Conservation (phyloP, 805 yeast species). For the Candida yuanshanica region DNA sequence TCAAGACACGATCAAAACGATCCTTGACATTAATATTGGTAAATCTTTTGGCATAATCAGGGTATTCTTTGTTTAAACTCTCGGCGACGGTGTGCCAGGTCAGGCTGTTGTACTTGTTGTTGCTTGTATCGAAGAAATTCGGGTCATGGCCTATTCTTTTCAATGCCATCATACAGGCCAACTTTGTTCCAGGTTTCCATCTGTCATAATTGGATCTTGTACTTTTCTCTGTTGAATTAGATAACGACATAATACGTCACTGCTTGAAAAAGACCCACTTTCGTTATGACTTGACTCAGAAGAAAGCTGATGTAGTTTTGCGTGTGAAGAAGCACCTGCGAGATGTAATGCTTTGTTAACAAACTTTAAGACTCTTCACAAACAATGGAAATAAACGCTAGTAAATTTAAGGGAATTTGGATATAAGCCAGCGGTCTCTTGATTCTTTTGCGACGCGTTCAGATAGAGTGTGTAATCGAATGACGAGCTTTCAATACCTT, state of each 20-base stretch:
- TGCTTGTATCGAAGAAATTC: constrained; percentile 14
- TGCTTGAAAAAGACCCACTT: too few species aligned
- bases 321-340: too few species aligned
- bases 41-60: constrained; percentile 20
- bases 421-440: too few species aligned
- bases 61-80: constrained; percentile 21
- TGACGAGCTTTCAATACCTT: too few species aligned
- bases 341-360: too few species aligned
- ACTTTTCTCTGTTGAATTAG: background rate
- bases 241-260: background rate
- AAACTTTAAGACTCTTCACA: too few species aligned
- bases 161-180: constrained; percentile 24
- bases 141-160: constrained; percentile 13
- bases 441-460: too few species aligned
- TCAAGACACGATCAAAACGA: constrained; percentile 22
- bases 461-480: too few species aligned
- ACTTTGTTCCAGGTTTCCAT: constrained; percentile 25
- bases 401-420: too few species aligned
- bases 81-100: constrained; percentile 25
- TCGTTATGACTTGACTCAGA: too few species aligned
- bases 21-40: constrained; percentile 25
- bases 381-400: too few species aligned
- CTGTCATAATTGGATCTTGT: constrained; percentile 21
- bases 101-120: constrained; percentile 13
- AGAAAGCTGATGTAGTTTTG: too few species aligned